Evolutionary conservation across 441 rosid genomes (phyloP).

Genomic region (Adansonia madagascariensis): DNA sequence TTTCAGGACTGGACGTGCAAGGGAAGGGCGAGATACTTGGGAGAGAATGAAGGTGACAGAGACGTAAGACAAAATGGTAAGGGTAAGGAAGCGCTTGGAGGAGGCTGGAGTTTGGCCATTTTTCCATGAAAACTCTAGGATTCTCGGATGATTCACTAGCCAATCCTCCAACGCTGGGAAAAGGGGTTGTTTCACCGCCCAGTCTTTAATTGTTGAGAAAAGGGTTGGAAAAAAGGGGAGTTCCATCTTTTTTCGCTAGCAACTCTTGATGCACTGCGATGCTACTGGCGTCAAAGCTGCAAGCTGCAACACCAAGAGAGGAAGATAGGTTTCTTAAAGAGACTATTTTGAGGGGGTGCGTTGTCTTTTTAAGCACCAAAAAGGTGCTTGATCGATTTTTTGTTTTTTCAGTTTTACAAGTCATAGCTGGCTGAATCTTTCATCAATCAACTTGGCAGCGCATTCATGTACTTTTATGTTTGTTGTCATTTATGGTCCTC

Average conservation of each 20-base stretch:
- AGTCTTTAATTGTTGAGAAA: neutral
- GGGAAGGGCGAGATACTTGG: conserved; percentile 34
- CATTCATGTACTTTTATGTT: too few species aligned
- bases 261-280: too few species aligned
- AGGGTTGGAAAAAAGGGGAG: neutral
- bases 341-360: neutral
- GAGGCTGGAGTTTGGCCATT: conserved; percentile 64
- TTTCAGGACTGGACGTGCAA: conserved; percentile 41
- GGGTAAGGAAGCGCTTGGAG: conserved; percentile 48
- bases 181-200: conserved; percentile 24
- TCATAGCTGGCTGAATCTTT: neutral
- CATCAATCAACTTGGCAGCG: neutral
- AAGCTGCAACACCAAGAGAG: neutral
- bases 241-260: neutral
- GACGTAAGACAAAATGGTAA: conserved; percentile 42
- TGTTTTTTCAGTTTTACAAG: neutral
- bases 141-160: conserved; percentile 66
- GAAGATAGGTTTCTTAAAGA: neutral
- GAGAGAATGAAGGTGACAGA: conserved; percentile 34
- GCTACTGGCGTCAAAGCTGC: neutral
- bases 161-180: conserved; percentile 44
- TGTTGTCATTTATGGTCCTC: too few species aligned
- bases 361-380: neutral
- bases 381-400: neutral
- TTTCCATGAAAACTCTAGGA: conserved; percentile 62